These are phyloP conservation scores for Colletotrichum sidae DNA, from an alignment of 2,329 filamentous ascomycete species.

Conservation along the genomic window DNA sequence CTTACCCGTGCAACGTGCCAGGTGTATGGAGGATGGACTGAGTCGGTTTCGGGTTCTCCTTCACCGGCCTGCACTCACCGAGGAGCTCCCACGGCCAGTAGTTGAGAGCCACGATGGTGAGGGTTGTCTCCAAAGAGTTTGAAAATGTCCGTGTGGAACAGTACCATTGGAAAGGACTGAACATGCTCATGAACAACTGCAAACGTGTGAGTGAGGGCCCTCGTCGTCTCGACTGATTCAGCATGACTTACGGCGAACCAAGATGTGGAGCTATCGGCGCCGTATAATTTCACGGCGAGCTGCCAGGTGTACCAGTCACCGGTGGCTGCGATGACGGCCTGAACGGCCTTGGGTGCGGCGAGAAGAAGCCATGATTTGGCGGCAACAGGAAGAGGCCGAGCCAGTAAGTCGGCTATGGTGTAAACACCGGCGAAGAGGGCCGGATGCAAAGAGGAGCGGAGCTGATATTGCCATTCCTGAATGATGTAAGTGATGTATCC, in stretches of 20 bases:
- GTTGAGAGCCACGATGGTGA: constrained; percentile 83
- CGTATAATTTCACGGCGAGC: constrained; percentile 80
- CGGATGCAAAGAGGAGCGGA: constrained; percentile 94
- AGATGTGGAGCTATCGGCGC: constrained; percentile 69
- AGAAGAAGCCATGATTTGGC: constrained; percentile 76
- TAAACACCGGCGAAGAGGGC: constrained; percentile 84
- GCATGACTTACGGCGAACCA: constrained; percentile 73
- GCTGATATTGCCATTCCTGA: constrained; percentile 91
- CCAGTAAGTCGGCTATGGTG: constrained; percentile 67
- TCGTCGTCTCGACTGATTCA: not conserved
- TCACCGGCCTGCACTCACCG: constrained; percentile 51
- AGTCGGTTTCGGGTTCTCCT: constrained; percentile 53
- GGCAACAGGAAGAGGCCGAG: constrained; percentile 61
- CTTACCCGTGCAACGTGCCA: constrained; percentile 43
- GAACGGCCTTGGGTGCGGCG: constrained; percentile 78
- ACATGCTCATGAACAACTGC: constrained; percentile 76
- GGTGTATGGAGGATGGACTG: constrained; percentile 42
- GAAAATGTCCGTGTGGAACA: constrained; percentile 93
- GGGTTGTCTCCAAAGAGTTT: constrained; percentile 90
- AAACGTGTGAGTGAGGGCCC: constrained; percentile 3
- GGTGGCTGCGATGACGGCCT: constrained; percentile 81
- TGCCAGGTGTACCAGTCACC: constrained; percentile 92
- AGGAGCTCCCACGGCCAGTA: constrained; percentile 89
- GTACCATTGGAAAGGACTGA: constrained; percentile 97
- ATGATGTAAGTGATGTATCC: constrained; percentile 27